These are phyloP conservation scores for Dactylellina leptospora DNA, from an alignment of 2,329 filamentous ascomycete species.

Conservation along the genomic window DNA sequence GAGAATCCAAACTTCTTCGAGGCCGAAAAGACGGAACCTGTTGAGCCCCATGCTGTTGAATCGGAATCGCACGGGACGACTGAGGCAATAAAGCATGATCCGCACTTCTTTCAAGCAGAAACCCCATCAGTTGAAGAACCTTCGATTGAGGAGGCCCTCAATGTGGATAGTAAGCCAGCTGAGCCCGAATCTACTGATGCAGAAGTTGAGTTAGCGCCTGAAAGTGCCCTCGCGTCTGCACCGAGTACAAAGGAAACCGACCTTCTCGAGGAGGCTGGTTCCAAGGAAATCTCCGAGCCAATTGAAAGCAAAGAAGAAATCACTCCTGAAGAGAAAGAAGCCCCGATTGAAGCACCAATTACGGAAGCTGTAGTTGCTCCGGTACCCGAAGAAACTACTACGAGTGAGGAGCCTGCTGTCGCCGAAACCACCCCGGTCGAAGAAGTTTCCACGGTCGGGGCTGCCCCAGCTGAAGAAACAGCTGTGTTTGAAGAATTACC, in stretches of 20 bases:
- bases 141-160: not conserved
- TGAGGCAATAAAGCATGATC: not conserved
- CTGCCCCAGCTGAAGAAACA: not conserved
- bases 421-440: not conserved
- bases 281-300: constrained; percentile 8
- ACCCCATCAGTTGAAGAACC: constrained; percentile 11
- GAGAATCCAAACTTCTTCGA: not conserved
- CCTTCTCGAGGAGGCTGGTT: not conserved
- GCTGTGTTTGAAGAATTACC: not conserved
- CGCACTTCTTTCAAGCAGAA: not conserved
- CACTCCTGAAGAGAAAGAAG: not conserved
- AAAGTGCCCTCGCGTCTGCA: not conserved
- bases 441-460: not conserved
- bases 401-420: not conserved
- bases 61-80: not conserved
- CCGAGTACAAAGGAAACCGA: constrained; percentile 4
- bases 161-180: not conserved
- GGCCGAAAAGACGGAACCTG: constrained; percentile 4
- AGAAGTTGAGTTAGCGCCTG: not conserved
- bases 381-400: not conserved
- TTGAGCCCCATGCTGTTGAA: constrained; percentile 1
- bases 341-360: not conserved
- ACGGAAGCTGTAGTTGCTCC: not conserved
- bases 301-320: constrained; percentile 1
- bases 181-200: not conserved